Percentiles rank a stretch among this genome's conserved stretches.
Conservation (phyloP, 2,329 filamentous ascomycete genomes). For the Monilinia vaccinii-corymbosi region DNA sequence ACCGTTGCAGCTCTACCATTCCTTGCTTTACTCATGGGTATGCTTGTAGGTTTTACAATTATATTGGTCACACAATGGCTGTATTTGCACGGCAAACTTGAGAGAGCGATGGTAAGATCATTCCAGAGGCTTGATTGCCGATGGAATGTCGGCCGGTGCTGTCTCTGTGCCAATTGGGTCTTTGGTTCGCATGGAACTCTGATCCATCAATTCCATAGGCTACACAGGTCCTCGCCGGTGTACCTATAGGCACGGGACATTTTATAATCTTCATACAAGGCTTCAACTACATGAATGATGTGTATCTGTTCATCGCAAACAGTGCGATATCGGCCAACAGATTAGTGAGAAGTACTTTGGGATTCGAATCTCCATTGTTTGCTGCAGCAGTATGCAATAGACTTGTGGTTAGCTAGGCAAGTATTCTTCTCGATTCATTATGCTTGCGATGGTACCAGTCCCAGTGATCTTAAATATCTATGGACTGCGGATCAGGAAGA, state of each 20-base stretch:
- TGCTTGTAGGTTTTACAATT: constrained; percentile 64
- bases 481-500: constrained; percentile 43
- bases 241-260: constrained; percentile 64
- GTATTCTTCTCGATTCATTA: constrained; percentile 52
- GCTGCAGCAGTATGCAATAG: constrained; percentile 59
- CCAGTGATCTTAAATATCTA: constrained; percentile 54
- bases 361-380: constrained; percentile 73
- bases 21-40: constrained; percentile 39
- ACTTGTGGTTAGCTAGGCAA: constrained; percentile 52
- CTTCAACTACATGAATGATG: constrained; percentile 49
- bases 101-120: constrained; percentile 54
- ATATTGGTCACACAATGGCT: constrained; percentile 54
- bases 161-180: constrained; percentile 53
- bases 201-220: constrained; percentile 50
- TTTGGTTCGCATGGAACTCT: constrained; percentile 66
- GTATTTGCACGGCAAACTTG: constrained; percentile 59
- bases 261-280: not conserved
- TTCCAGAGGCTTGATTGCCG: constrained; percentile 59
- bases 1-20: constrained; percentile 31
- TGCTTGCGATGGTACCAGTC: constrained; percentile 47
- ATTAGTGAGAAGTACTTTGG: constrained; percentile 67
- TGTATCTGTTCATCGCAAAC: constrained; percentile 51
- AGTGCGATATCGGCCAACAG: constrained; percentile 77
- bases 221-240: constrained; percentile 49
- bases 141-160: constrained; percentile 48